A percentile compares a stretch with the other conserved stretches of the same genome.
phyloP scores from a whole-genome alignment of 306 rosid genomes.

The Malus asiatica region DNA sequence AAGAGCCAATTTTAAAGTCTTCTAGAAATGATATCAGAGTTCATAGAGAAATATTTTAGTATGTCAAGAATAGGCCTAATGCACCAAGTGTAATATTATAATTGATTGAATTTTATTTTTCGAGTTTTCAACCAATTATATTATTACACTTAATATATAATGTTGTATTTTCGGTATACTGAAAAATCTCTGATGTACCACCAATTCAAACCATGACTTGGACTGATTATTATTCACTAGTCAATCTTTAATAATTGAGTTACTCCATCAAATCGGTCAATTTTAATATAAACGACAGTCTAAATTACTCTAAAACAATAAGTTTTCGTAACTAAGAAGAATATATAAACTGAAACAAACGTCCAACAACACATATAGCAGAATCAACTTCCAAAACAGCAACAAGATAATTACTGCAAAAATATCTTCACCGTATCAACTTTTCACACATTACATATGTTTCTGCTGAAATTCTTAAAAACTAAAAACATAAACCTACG shows the following conservation, averaged over 20 bases:
- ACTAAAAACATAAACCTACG: not conserved
- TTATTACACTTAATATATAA: rapidly evolving
- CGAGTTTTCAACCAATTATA: no score
- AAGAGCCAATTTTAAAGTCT: no score
- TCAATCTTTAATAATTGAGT: not conserved
- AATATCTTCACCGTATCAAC: not conserved
- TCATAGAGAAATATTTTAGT: no score
- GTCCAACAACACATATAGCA: not conserved
- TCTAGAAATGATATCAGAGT: not conserved
- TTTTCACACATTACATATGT: not conserved
- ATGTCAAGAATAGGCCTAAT: no score
- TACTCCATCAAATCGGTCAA: no score
- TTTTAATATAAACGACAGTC: no score
- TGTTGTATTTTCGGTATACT: rapidly evolving
- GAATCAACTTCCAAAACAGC: not conserved
- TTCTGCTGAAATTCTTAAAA: not conserved
- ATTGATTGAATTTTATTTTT: no score
- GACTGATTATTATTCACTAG: not conserved
- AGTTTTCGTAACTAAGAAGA: no score
- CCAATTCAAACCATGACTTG: not conserved
- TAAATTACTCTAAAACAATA: no score
- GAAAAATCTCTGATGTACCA: not conserved
- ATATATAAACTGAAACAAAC: no score
- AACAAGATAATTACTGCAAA: not conserved
- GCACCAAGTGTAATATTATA: no score